Evolutionary conservation across 495 filamentous ascomycete genomes (phyloP), one percentile per base, ranked within the genome.

Genomic region (Tuber brumale): DNA sequence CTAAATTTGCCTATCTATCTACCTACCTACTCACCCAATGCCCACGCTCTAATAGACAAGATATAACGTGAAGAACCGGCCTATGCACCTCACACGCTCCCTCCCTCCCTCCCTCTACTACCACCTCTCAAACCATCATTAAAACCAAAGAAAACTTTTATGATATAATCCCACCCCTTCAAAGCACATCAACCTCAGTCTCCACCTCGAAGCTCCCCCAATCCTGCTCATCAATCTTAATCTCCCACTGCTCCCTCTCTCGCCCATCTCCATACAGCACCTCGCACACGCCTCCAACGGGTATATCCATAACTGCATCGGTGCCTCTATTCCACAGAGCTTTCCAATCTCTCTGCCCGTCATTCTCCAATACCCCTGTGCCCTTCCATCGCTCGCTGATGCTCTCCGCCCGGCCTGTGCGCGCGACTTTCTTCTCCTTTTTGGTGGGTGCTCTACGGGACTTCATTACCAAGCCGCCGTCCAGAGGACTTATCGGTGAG

Each of bases 251-350:
- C 69, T 82, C 81, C 41, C 74, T 74, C n/a, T 85, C 85, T 74
- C 87, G 85, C 14, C 84, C 84, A 73, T 87, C 86, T 0, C 90
- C 92, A 83, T 94, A 94, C 71, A 94, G 78, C 35, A 98, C 89
- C 87, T 99, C 95, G 84, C 95, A 97, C n/a, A 97, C 95, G 5
- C 95, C 95, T 31, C 94, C 96, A 66, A 98, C 87, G 10, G 95
- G 95, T 31, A 99, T 90, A 87, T 99, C 95, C 93, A 98, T 92
- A 9, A 97, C 95, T 19, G 94, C 95, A 87, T 99, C 95, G 1
- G 96, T 99, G 44, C 96, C 94, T 78, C 93, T 90, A 82, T 89
- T 92, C 95, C 95, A 99, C 12, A 95, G 86, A 71, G 85, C 87
- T 79, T 86, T 89, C 95, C 95, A 99, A 82, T 92, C 87, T 73